Evolutionary conservation across 352 stramenopile genomes (phyloP).

Genomic region (Globisporangium emineosum): DNA sequence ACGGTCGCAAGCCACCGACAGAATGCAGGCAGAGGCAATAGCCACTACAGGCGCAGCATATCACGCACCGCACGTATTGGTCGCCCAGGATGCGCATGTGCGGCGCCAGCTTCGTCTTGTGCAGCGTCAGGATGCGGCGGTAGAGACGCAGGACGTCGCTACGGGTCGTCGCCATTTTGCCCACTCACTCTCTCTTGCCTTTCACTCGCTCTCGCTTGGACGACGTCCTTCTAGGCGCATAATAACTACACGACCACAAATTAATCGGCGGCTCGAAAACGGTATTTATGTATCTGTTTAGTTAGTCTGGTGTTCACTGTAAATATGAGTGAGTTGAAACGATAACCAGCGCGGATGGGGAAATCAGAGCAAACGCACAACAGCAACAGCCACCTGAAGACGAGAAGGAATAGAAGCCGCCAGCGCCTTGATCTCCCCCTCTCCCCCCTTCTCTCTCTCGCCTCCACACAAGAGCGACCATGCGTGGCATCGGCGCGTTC

Average conservation of each 20-base stretch:
- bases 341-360: neutral
- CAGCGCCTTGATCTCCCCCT: neutral
- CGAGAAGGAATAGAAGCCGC: neutral
- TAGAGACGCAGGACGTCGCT: slow-evolving; percentile 67
- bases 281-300: no score
- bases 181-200: neutral
- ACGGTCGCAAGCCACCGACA: neutral
- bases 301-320: neutral
- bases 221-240: no score
- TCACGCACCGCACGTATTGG: slow-evolving; percentile 66
- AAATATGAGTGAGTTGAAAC: neutral
- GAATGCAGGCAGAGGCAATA: neutral
- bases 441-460: neutral
- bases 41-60: neutral
- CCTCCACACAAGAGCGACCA: neutral
- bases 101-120: slow-evolving; percentile 66
- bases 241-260: no score
- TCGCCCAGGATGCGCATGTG: slow-evolving; percentile 84
- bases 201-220: neutral
- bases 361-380: slow-evolving; percentile 5
- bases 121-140: slow-evolving; percentile 73
- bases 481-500: slow-evolving; percentile 42
- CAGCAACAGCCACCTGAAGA: neutral
- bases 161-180: slow-evolving; percentile 27
- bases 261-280: no score